phyloP scores from a whole-genome alignment of 2,329 filamentous ascomycete species.

The Colletotrichum australisinense region DNA sequence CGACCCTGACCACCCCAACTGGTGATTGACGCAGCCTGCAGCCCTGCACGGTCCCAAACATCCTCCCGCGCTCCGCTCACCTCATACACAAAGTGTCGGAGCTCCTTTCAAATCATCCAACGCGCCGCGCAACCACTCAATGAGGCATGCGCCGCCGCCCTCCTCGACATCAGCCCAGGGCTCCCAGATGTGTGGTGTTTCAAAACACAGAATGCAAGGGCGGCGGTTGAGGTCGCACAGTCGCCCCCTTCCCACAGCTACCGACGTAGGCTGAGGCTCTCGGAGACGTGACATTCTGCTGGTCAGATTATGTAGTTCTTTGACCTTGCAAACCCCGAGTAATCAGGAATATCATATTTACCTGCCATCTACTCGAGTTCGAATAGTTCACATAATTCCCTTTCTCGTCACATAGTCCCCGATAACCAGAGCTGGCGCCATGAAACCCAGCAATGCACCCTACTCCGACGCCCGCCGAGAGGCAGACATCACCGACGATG shows the following conservation, averaged over 20 bases:
- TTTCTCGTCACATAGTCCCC: no score
- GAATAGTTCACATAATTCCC: neutral
- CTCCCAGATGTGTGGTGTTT: constrained; percentile 10
- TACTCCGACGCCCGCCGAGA: constrained; percentile 21
- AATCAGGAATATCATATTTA: no score
- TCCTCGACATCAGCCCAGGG: neutral
- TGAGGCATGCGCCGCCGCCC: neutral
- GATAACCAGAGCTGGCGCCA: neutral
- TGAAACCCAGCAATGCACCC: neutral
- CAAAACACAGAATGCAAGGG: constrained; percentile 6
- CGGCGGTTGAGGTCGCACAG: neutral
- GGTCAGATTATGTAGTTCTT: neutral
- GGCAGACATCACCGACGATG: constrained; percentile 1
- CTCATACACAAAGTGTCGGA: constrained; percentile 33
- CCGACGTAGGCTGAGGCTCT: neutral
- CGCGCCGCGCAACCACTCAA: neutral
- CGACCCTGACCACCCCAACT: neutral
- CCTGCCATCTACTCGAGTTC: neutral
- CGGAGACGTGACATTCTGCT: neutral
- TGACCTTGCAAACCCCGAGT: neutral
- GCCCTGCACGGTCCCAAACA: neutral
- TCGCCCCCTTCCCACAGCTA: neutral
- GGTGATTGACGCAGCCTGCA: neutral
- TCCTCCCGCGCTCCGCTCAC: constrained; percentile 15
- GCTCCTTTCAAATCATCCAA: constrained; percentile 20